phyloP scores from a whole-genome alignment of 805 yeast species.

The Starmerella tilneyi region DNA sequence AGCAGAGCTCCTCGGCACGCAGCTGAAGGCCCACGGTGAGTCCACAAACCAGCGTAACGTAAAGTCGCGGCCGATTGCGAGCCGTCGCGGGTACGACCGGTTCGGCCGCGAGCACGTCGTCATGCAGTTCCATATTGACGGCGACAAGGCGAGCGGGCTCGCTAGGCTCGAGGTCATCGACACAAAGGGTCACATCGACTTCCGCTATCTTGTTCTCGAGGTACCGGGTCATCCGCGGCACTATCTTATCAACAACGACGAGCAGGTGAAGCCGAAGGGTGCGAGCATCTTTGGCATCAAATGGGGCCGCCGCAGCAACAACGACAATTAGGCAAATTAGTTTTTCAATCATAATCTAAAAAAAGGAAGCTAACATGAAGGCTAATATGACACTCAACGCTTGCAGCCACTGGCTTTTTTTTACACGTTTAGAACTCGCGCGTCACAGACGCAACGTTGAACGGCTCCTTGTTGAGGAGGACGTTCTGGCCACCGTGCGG shows the following conservation, averaged over 20 bases:
- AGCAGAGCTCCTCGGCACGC: conserved; percentile 46
- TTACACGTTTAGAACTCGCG: conserved; percentile 58
- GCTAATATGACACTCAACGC: no score
- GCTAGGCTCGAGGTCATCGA: conserved; percentile 68
- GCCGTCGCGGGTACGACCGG: conserved; percentile 49
- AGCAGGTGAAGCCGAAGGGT: conserved; percentile 39
- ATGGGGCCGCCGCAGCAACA: conserved; percentile 55
- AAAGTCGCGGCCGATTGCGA: conserved; percentile 72
- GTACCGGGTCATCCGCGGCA: conserved; percentile 59
- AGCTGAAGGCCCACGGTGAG: conserved; percentile 79
- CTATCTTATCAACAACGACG: conserved; percentile 43
- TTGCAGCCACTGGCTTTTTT: not conserved
- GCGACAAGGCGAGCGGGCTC: conserved; percentile 51
- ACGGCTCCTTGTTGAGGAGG: conserved; percentile 51
- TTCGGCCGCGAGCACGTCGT: conserved; percentile 71
- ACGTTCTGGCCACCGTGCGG: conserved; percentile 62
- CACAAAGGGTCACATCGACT: conserved; percentile 45
- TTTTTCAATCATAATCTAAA: not conserved
- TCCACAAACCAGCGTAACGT: conserved; percentile 59
- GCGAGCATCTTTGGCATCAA: conserved; percentile 52
- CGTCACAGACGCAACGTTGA: conserved; percentile 58
- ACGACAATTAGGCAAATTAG: not conserved
- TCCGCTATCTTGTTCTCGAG: conserved; percentile 64
- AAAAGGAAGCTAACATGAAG: not conserved
- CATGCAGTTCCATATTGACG: conserved; percentile 81